Evolutionary conservation across 306 rosid genomes (phyloP), one percentile per base, ranked within the genome.

Genomic region (Hippophae tibetana): DNA sequence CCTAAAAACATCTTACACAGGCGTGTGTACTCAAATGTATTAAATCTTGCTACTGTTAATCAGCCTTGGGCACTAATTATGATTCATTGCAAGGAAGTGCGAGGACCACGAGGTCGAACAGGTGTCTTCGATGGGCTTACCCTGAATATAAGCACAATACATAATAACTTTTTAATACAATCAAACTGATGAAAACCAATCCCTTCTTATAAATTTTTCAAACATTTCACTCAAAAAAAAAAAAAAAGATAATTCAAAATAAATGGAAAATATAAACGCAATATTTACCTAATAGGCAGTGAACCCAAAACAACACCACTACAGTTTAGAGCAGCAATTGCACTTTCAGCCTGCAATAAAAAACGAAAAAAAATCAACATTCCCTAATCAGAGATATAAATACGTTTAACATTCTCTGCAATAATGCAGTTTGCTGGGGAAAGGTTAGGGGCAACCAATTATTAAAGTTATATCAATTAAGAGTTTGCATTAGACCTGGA

Each of bases 261-360:
- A 31, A 31, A 38, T 45, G 63, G 46, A 26, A 26, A 9, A 59
- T 52, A 42, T 47, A 60, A 56, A 7, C 64, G 82, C 63, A 64
- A 25, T 57, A 31, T 90, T 47, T 58, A 92, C 99, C 99, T 93
- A 77, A 93, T 93, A 47, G 99, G 99, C 77, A 86, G 76, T 3
- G 94, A 63, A 48, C 99, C 97, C 90, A 93, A 72, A 71, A 93
- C 82, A 82, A 88, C 79, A 56, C 79, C 79, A 46, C 79, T 75
- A 44, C 79, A 75, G 44, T 75, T 75, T 12, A 75, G 75, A 75
- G 79, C 79, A 55, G 79, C 79, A 56, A 75, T 75, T 40, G 79
- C 79, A 65, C 79, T 75, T 75, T 75, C 95, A 63, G 98, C 98
- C 98, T 90, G 87, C 68, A 82, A 64, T 2, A 31, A 31, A 31